phyloP scores from a whole-genome alignment of 495 filamentous ascomycete genomes.

The Penicillium pulvis region DNA sequence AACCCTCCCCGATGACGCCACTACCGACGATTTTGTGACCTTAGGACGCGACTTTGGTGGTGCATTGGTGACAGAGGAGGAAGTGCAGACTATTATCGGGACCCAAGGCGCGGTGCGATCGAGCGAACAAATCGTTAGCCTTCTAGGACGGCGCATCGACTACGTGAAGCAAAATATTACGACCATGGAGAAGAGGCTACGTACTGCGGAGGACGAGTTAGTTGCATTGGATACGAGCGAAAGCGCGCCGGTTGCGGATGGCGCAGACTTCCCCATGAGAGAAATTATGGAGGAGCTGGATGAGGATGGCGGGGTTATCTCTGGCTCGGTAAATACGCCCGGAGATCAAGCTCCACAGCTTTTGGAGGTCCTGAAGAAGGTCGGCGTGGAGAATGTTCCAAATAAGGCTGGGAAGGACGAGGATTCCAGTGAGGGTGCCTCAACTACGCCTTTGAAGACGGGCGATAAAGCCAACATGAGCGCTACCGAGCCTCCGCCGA shows the following conservation, averaged over 20 bases:
- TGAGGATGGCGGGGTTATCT: constrained; percentile 84
- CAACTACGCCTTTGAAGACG: constrained; percentile 2
- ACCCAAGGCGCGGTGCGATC: constrained; percentile 34
- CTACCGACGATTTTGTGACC: constrained; percentile 51
- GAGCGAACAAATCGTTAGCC: constrained; percentile 64
- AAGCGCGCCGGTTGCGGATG: constrained; percentile 23
- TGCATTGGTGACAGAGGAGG: constrained; percentile 58
- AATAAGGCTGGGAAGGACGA: constrained; percentile 21
- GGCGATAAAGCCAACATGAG: background rate
- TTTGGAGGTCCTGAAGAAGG: constrained; percentile 68
- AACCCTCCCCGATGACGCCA: constrained; percentile 51
- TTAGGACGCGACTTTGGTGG: constrained; percentile 53
- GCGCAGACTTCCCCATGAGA: constrained; percentile 10
- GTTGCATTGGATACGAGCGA: constrained; percentile 45
- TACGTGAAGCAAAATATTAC: constrained; percentile 82
- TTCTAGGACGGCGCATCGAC: constrained; percentile 77
- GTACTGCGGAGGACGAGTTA: constrained; percentile 67
- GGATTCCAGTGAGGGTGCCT: background rate
- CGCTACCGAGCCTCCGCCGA: background rate
- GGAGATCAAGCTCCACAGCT: constrained; percentile 63
- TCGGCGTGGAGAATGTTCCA: constrained; percentile 60
- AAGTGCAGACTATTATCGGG: constrained; percentile 44
- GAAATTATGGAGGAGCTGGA: constrained; percentile 54
- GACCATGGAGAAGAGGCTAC: constrained; percentile 65
- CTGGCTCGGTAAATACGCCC: constrained; percentile 59